Evolutionary conservation across 768 basidiomycete species (phyloP), one percentile per base, ranked within the genome.

Genomic region (Russula foetens): DNA sequence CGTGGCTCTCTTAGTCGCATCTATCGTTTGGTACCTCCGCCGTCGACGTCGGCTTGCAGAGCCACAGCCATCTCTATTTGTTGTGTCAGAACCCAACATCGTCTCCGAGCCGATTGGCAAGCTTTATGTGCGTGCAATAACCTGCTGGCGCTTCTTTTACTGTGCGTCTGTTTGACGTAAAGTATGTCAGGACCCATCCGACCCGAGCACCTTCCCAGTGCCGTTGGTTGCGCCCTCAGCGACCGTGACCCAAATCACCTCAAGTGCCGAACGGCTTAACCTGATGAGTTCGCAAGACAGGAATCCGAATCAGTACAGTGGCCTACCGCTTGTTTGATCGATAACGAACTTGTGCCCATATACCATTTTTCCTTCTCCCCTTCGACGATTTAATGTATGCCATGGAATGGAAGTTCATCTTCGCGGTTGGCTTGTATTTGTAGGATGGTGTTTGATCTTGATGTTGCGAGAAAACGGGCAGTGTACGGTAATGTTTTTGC

Each of bases 31-130:
- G 45, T 49, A 47, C 46, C 26, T 21, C 21, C 53, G 60, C 2
- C 48, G 48, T 19, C 47, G 48, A 14, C 53, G 24, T 6, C 14
- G 15, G 55, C 60, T 49, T 28, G 0, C 31, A 39, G n/a, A n/a
- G n/a, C n/a, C n/a, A n/a, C n/a, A n/a, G n/a, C 55, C 61, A 12
- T 47, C 58, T 8, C 58, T 52, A 21, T 60, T 41, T 53, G 59
- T 52, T 43, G 5, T 33, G 9, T 9, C 9, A 1, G 46, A 48
- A 7, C 1, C 9, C 4, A 31, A 5, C 21, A n/a, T n/a, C n/a
- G 28, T 26, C 6, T 5, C 24, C 43, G 23, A 33, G 21, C 2
- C 43, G 24, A 28, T 21, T 35, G 49, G 17, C 21, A 62, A 47
- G 45, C 47, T n/a, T 55, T 52, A 61, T 7, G 33, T 61, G 48